Evolutionary conservation across 345 rosid genomes (phyloP).

Genomic region (Acer yangbiense): DNA sequence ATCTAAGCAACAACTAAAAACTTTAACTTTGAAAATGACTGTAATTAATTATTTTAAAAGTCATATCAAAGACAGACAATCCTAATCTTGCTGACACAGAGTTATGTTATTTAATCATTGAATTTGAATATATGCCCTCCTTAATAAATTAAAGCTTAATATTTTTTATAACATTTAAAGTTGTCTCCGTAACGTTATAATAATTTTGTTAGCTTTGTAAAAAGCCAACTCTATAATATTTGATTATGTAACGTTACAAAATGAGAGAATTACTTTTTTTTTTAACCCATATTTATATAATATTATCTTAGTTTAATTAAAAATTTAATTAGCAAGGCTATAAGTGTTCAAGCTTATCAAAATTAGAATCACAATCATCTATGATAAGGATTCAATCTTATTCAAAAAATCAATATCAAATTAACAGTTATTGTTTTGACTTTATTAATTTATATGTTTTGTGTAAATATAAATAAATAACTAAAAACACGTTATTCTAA

Average conservation of each 20-base stretch:
- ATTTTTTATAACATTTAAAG: too few species aligned
- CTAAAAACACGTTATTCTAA: neutral
- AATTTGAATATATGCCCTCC: too few species aligned
- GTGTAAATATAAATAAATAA: slow-evolving; percentile 5
- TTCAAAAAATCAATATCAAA: slow-evolving; percentile 4
- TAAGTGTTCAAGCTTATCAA: slow-evolving; percentile 15
- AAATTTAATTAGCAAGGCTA: neutral
- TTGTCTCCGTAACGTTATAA: too few species aligned
- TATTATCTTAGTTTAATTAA: neutral
- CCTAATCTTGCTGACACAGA: neutral
- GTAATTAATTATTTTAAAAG: neutral
- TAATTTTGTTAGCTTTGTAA: too few species aligned
- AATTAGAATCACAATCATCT: neutral
- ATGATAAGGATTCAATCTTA: slow-evolving; percentile 19
- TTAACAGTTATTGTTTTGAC: neutral
- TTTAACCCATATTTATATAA: neutral
- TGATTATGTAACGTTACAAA: too few species aligned
- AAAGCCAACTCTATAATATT: too few species aligned
- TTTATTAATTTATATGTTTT: neutral
- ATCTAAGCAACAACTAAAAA: too few species aligned
- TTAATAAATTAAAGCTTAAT: too few species aligned
- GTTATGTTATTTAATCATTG: neutral
- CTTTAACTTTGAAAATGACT: neutral
- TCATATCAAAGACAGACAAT: neutral
- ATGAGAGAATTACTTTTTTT: too few species aligned